Evolutionary conservation across 2,329 filamentous ascomycete species (phyloP).

Genomic region (Coniochaeta ligniaria): DNA sequence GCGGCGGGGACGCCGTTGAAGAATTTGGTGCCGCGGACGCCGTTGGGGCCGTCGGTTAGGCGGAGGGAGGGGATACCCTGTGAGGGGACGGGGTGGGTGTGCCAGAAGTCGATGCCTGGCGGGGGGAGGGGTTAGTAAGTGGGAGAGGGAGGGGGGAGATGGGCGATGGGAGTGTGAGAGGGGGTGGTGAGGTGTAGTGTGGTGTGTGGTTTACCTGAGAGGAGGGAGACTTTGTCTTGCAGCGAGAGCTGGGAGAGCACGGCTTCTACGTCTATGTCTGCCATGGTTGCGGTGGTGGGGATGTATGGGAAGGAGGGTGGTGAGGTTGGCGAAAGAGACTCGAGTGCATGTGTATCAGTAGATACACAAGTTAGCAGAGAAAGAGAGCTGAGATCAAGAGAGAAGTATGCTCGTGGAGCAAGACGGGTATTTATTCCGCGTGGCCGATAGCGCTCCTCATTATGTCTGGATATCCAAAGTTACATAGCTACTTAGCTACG

Average conservation of each 20-base stretch:
- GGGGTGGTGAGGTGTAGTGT: no score
- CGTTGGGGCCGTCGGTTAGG: constrained; percentile 63
- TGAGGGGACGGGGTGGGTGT: constrained; percentile 53
- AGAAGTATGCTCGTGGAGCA: no score
- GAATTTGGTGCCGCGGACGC: constrained; percentile 60
- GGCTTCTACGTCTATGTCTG: constrained; percentile 46
- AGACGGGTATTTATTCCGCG: no score
- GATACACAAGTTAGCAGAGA: no score
- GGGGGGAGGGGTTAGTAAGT: not conserved
- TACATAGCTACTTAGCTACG: no score
- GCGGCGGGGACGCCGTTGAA: constrained; percentile 55
- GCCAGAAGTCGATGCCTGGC: constrained; percentile 61
- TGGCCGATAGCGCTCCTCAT: no score
- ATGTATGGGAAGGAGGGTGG: no score
- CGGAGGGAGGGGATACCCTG: constrained; percentile 58
- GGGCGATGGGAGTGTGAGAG: no score
- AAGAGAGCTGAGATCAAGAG: no score
- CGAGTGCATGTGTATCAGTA: not conserved
- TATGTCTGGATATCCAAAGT: no score
- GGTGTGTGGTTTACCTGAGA: constrained; percentile 31
- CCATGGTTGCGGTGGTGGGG: constrained; percentile 25
- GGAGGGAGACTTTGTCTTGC: constrained; percentile 44
- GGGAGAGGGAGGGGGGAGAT: not conserved
- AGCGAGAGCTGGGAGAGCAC: constrained; percentile 46
- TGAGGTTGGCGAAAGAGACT: not conserved